Conservation (phyloP, 1,284 basidiomycete genomes). For the Gomphus sp. region DNA sequence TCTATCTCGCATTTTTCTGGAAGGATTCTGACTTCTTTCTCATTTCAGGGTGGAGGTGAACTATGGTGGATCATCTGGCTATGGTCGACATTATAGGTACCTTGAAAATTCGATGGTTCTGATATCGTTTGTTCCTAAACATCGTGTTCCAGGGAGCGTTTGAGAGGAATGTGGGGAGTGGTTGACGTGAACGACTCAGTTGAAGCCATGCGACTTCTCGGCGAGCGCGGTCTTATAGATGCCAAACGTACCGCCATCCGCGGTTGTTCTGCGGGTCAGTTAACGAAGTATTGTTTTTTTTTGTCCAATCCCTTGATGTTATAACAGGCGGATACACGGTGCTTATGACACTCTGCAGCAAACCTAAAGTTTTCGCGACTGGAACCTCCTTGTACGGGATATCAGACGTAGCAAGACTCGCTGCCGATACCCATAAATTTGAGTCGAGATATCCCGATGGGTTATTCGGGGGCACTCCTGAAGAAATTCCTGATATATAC, state of each 20-base stretch:
- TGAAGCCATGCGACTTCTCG: slow-evolving; percentile 38
- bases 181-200: slow-evolving; percentile 58
- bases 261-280: slow-evolving; percentile 36
- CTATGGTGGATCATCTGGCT: slow-evolving; percentile 61
- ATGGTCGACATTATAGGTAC: slow-evolving; percentile 48
- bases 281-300: slow-evolving; percentile 1
- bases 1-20: neutral
- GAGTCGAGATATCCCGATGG: slow-evolving; percentile 45
- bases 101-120: neutral
- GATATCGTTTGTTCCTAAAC: neutral
- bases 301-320: neutral
- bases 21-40: neutral
- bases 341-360: slow-evolving; percentile 36
- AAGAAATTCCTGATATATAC: slow-evolving; percentile 38
- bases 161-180: slow-evolving; percentile 57
- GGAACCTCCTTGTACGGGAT: slow-evolving; percentile 47
- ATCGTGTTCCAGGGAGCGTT: slow-evolving; percentile 34
- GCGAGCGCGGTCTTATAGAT: slow-evolving; percentile 35
- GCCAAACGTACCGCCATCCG: slow-evolving; percentile 47
- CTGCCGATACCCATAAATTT: slow-evolving; percentile 58
- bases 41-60: slow-evolving; percentile 51
- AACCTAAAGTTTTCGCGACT: slow-evolving; percentile 33
- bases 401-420: slow-evolving; percentile 40
- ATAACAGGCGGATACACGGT: slow-evolving; percentile 47
- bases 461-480: slow-evolving; percentile 45